Evolutionary conservation across 352 stramenopile genomes (phyloP), one percentile per base, ranked within the genome.

Genomic region (Globisporangium viniferum): DNA sequence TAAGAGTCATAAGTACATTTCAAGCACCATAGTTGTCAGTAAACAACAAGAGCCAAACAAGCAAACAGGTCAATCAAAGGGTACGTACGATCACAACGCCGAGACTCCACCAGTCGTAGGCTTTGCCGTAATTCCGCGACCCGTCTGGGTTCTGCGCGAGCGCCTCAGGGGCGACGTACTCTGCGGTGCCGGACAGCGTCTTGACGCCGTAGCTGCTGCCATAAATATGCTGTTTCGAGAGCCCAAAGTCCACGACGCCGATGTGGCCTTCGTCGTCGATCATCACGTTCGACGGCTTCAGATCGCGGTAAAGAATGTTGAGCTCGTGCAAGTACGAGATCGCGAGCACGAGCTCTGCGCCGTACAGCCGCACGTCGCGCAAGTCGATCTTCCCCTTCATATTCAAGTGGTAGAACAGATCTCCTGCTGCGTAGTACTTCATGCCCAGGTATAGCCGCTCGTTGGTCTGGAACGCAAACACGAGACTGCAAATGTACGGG

Each of bases 241-340:
- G 69, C 9, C 89, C 89, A 79, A 96, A 96, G 70, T 96, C 89
- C 3, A 96, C 89, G 29, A 96, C 85, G 46, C 87, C 89, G 35
- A 96, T 96, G 70, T 96, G 89, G 31, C 89, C 89, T 59, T 96
- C 86, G 0, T 83, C 82, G 67, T 96, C 89, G 41, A 96, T 94
- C 89, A 96, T 96, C 36, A 96, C 76, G 73, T 96, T 96, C 12
- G 87, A 95, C 22, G 89, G 89, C 75, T 96, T 96, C 57, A 96
- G 71, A 61, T 96, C 89, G 41, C 89, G 83, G 53, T 96, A 96
- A 15, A 96, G 67, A 67, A 96, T 96, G 77, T 96, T 95, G 35
- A 96, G 80, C 67, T 93, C 86, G 62, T 96, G 89, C 22, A 96
- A 75, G 69, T 96, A 96, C 35, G 89, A 96, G 35, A 96, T 95